Evolutionary conservation across 192 early-diverging fungal species (phyloP).

Genomic region (Backusella luteola): DNA sequence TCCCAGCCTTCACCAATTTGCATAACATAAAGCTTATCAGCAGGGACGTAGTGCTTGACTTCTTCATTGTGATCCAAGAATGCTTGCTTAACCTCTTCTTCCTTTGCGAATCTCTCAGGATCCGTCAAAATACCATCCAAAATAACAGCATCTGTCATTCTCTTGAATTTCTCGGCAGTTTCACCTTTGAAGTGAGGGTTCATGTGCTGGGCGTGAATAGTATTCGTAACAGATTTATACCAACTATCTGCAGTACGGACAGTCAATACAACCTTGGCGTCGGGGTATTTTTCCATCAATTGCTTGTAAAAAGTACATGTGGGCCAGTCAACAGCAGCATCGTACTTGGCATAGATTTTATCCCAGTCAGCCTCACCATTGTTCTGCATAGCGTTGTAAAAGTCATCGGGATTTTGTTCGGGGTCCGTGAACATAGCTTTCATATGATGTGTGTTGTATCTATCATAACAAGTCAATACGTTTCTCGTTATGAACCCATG

Average conservation of each 20-base stretch:
- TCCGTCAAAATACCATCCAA: neutral
- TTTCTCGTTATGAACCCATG: neutral
- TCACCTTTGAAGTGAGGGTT: neutral
- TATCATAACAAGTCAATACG: neutral
- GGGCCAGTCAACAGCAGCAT: slow-evolving; percentile 29
- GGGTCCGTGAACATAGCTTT: neutral
- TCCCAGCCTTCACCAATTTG: slow-evolving; percentile 16
- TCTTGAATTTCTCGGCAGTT: neutral
- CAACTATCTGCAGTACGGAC: slow-evolving; percentile 19
- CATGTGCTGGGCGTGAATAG: neutral
- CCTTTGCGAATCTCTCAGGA: neutral
- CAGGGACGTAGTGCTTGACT: slow-evolving; percentile 2
- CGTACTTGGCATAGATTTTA: slow-evolving; percentile 2
- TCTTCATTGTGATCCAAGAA: slow-evolving; percentile 6
- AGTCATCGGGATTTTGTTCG: neutral
- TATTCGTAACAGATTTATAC: slow-evolving; percentile 18
- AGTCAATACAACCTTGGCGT: slow-evolving; percentile 24
- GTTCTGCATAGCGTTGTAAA: neutral
- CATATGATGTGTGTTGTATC: slow-evolving; percentile 19
- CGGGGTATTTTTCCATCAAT: slow-evolving; percentile 22
- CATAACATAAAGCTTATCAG: neutral
- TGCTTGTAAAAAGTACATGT: slow-evolving; percentile 21
- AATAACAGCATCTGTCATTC: neutral
- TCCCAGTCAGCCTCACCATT: slow-evolving; percentile 22
- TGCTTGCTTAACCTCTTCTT: slow-evolving; percentile 1